Evolutionary conservation across 2,329 filamentous ascomycete genomes (phyloP).

Genomic region (Ceratocystis variospora): DNA sequence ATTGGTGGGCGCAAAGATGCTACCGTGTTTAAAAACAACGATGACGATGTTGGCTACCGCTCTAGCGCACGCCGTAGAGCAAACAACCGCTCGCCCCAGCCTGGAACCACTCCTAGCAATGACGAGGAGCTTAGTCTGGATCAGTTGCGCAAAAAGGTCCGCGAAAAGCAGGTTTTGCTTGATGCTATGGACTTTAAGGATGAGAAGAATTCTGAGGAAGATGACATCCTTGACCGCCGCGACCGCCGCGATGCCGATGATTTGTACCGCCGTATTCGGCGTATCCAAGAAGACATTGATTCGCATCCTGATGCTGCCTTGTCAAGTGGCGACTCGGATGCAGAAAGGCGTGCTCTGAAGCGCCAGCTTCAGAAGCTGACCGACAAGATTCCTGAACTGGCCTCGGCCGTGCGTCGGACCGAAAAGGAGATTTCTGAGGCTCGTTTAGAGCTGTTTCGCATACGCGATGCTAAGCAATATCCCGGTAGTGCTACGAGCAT

Average conservation of each 20-base stretch:
- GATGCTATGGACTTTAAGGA: constrained; percentile 96
- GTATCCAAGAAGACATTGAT: constrained; percentile 90
- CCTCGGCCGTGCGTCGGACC: constrained; percentile 78
- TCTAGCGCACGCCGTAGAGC: constrained; percentile 84
- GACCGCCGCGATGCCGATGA: constrained; percentile 89
- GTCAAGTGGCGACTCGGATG: constrained; percentile 65
- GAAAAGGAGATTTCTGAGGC: constrained; percentile 90
- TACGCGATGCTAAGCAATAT: constrained; percentile 85
- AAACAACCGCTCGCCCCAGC: constrained; percentile 65
- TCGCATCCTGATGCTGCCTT: constrained; percentile 62
- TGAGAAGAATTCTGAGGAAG: constrained; percentile 77
- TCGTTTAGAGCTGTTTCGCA: constrained; percentile 78
- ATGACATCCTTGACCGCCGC: constrained; percentile 77
- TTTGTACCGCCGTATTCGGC: constrained; percentile 79
- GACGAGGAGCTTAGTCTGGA: constrained; percentile 69
- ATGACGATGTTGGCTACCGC: constrained; percentile 80
- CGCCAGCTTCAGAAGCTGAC: constrained; percentile 79
- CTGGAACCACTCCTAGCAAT: constrained; percentile 48
- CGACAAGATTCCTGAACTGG: constrained; percentile 80
- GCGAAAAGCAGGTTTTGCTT: constrained; percentile 83
- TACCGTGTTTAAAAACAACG: constrained; percentile 93
- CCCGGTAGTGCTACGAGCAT: constrained; percentile 68
- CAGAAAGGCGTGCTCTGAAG: constrained; percentile 72
- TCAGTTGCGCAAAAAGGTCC: constrained; percentile 81
- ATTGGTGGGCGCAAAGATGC: constrained; percentile 69